A percentile compares a stretch with the other conserved stretches of the same genome.
These are phyloP conservation scores for Saccharomycopsis malanga DNA, from an alignment of 805 yeast genomes.

Conservation along the genomic window DNA sequence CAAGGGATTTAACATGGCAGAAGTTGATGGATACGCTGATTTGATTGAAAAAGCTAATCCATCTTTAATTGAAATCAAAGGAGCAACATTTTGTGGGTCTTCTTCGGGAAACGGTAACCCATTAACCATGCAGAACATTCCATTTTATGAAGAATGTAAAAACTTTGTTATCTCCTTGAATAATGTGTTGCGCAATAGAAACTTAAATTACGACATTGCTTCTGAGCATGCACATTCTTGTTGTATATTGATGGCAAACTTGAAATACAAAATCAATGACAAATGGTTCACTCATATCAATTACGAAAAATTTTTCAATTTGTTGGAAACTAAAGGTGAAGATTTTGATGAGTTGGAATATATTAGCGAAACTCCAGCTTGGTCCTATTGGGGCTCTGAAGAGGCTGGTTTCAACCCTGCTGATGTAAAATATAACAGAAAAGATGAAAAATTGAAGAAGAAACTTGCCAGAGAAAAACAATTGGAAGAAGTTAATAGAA, in stretches of 20 bases:
- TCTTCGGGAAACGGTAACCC: conserved; percentile 80
- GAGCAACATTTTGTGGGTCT: conserved; percentile 93
- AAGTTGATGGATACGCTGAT: conserved; percentile 76
- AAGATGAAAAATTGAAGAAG: conserved; percentile 50
- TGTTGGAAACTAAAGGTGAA: conserved; percentile 53
- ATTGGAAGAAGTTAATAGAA: neutral
- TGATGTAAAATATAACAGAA: conserved; percentile 62
- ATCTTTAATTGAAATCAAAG: conserved; percentile 85
- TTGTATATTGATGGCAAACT: conserved; percentile 78
- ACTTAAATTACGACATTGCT: conserved; percentile 72
- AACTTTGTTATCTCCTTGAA: conserved; percentile 60
- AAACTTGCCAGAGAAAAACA: conserved; percentile 15
- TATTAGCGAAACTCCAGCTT: conserved; percentile 70
- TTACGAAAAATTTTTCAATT: conserved; percentile 65
- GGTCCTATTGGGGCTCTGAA: conserved; percentile 86
- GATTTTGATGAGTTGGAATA: conserved; percentile 77
- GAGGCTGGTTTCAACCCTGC: conserved; percentile 88
- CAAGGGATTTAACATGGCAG: conserved; percentile 86
- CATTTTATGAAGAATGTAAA: conserved; percentile 86
- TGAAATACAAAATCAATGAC: conserved; percentile 58
- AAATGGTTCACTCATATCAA: conserved; percentile 89
- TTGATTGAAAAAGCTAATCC: conserved; percentile 77
- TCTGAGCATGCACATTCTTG: conserved; percentile 96
- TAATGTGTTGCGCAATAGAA: conserved; percentile 55
- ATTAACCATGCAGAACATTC: conserved; percentile 90